Conservation (phyloP, 192 early-diverging fungal genomes). For the Umbelopsis sp. region DNA sequence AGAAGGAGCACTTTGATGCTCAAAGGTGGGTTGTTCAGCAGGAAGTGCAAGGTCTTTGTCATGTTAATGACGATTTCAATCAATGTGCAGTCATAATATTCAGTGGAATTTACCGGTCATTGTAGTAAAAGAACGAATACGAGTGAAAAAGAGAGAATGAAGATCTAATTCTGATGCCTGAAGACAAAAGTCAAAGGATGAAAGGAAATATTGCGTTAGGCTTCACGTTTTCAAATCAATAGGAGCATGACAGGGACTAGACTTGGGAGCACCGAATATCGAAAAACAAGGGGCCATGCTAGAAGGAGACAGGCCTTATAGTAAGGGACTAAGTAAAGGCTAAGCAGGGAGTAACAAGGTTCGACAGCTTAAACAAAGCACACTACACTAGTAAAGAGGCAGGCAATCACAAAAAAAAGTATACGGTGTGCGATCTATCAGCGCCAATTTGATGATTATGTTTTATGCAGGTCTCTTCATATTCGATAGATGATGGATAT, state of each 20-base stretch:
- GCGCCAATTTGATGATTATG: too few species aligned
- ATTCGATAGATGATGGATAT: too few species aligned
- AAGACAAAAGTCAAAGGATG: conserved; percentile 8
- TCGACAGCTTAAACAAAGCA: too few species aligned
- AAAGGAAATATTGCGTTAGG: not conserved
- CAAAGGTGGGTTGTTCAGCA: not conserved
- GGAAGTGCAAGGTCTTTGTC: conserved; percentile 5
- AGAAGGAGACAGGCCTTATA: not conserved
- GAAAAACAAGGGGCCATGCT: not conserved
- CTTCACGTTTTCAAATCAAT: conserved; percentile 16
- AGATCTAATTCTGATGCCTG: not conserved
- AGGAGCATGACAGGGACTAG: conserved; percentile 17
- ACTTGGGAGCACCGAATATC: conserved; percentile 5
- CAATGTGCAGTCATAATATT: not conserved
- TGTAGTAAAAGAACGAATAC: conserved; percentile 11
- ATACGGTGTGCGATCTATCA: too few species aligned
- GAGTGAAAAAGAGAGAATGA: conserved; percentile 9
- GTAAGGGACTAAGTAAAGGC: conserved; percentile 14
- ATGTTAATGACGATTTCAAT: not conserved
- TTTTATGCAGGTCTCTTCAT: too few species aligned
- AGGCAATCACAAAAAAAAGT: too few species aligned
- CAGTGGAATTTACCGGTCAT: conserved; percentile 4
- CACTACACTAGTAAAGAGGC: too few species aligned
- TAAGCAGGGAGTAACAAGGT: conserved; percentile 12
- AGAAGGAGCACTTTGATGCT: conserved; percentile 1